Evolutionary conservation across 2,329 filamentous ascomycete species (phyloP).

Genomic region (Seiridium unicorne): DNA sequence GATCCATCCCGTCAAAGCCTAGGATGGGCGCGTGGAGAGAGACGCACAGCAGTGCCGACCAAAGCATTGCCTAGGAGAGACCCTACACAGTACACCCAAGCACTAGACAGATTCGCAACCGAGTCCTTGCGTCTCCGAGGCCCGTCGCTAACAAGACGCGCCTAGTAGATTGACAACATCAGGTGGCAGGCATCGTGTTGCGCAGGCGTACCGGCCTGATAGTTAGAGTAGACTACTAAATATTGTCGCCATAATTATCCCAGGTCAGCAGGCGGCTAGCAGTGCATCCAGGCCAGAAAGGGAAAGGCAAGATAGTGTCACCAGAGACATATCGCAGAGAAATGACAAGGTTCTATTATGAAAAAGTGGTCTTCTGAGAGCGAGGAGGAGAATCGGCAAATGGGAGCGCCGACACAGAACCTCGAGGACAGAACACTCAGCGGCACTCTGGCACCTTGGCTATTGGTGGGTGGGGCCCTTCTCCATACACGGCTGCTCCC

Average conservation of each 20-base stretch:
- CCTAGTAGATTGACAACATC: constrained; percentile 5
- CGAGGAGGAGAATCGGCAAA: neutral
- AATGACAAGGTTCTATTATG: neutral
- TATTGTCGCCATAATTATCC: constrained; percentile 1
- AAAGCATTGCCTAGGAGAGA: too few species aligned
- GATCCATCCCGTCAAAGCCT: too few species aligned
- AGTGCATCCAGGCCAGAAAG: neutral
- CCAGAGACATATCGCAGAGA: neutral
- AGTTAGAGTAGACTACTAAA: neutral
- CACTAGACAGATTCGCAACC: neutral
- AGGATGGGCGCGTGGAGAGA: too few species aligned
- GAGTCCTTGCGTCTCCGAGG: neutral
- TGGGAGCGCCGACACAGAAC: neutral
- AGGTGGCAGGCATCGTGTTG: neutral
- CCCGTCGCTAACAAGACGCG: constrained; percentile 2
- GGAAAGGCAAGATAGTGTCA: neutral
- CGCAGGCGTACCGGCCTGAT: neutral
- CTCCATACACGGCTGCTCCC: neutral
- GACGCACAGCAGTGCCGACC: too few species aligned
- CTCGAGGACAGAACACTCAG: neutral
- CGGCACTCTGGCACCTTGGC: neutral
- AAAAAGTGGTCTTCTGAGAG: neutral
- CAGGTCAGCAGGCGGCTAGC: constrained; percentile 2
- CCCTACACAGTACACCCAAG: too few species aligned
- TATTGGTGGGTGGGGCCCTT: neutral